These are phyloP conservation scores for Achaetomiella virescens DNA, from an alignment of 495 filamentous ascomycete species.

Conservation along the genomic window DNA sequence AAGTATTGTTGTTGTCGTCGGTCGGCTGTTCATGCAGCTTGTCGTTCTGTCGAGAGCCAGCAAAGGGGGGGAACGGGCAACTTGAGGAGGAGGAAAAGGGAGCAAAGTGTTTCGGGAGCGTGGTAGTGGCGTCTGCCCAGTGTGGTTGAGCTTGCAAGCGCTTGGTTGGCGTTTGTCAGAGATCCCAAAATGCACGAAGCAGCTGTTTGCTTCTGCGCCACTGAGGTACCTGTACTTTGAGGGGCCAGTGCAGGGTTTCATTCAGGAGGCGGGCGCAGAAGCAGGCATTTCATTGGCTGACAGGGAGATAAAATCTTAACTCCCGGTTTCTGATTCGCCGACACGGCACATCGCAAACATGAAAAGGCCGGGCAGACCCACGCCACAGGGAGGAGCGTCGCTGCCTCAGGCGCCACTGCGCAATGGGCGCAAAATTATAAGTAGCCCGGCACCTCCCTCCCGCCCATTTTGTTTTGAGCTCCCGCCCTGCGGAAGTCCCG, in stretches of 20 bases:
- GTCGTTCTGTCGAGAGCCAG: neutral
- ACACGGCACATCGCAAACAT: conserved; percentile 15
- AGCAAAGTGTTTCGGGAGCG: conserved; percentile 11
- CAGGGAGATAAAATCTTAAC: conserved; percentile 25
- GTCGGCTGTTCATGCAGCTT: neutral
- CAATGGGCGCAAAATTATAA: conserved; percentile 42
- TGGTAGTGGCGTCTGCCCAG: conserved; percentile 12
- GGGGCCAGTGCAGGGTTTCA: conserved; percentile 17
- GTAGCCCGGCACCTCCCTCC: conserved; percentile 38
- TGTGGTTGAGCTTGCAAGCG: conserved; percentile 10
- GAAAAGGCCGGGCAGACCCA: conserved; percentile 23
- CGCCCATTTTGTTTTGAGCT: conserved; percentile 36
- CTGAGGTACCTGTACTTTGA: conserved; percentile 30
- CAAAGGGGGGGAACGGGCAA: no score
- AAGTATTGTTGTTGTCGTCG: neutral
- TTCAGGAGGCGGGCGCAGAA: conserved; percentile 18
- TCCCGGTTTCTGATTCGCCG: conserved; percentile 22
- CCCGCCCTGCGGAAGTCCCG: conserved; percentile 43
- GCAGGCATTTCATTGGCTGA: conserved; percentile 9
- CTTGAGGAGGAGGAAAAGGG: neutral
- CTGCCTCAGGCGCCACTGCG: conserved; percentile 28
- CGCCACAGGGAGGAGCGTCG: conserved; percentile 26
- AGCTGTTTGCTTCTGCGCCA: neutral
- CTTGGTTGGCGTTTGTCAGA: conserved; percentile 1
- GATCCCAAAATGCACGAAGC: conserved; percentile 1